These are phyloP conservation scores for Paramecium caudatum DNA, from an alignment of 73 alveolate genomes.

Conservation along the genomic window DNA sequence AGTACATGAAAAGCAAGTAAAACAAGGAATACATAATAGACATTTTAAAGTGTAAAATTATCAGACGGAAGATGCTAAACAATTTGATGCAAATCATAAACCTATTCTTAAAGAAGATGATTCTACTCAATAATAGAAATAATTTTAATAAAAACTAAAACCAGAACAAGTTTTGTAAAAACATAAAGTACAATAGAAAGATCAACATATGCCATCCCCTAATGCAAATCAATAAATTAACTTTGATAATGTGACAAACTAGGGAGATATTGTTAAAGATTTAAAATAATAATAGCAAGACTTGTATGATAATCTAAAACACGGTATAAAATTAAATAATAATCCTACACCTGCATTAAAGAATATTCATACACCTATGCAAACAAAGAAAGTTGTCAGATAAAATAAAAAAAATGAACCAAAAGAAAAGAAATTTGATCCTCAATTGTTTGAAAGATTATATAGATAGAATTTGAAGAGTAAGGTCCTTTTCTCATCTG, in stretches of 20 bases:
- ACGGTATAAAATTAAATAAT: conserved; percentile 12
- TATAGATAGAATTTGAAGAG: conserved; percentile 13
- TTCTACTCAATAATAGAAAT: neutral
- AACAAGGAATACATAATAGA: conserved; percentile 73
- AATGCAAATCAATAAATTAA: neutral
- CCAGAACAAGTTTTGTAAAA: conserved; percentile 24
- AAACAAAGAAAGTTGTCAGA: neutral
- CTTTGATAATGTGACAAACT: conserved; percentile 34
- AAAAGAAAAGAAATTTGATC: conserved; percentile 42
- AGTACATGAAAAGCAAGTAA: conserved; percentile 68
- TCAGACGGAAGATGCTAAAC: conserved; percentile 58
- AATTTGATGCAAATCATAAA: conserved; percentile 69
- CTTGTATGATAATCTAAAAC: conserved; percentile 46
- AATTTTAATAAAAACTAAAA: conserved; percentile 18
- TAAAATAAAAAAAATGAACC: neutral
- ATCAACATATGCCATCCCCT: neutral
- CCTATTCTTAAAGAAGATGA: conserved; percentile 67
- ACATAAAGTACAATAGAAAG: conserved; percentile 37
- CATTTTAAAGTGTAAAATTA: conserved; percentile 69
- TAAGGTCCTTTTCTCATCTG: conserved; percentile 24
- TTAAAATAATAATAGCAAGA: conserved; percentile 49
- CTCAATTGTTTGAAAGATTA: conserved; percentile 11
- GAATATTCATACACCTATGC: neutral
- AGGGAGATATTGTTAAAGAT: conserved; percentile 49
- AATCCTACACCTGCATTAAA: neutral